Conservation (phyloP, 2,329 filamentous ascomycete species). For the Leptosphaerulina australis region DNA sequence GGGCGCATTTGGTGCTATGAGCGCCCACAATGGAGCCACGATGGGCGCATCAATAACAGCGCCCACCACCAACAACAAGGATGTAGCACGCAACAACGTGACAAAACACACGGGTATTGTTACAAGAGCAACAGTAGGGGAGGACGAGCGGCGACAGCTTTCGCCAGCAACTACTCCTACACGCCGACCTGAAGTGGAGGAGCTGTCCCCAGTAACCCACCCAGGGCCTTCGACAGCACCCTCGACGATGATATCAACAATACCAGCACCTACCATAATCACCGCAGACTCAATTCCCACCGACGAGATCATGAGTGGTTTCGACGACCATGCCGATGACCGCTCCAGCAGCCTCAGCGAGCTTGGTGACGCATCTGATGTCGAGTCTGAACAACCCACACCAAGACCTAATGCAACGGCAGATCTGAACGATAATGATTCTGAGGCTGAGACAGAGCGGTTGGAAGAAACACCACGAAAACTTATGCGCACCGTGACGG, state of each 20-base stretch:
- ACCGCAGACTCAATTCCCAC: constrained; percentile 22
- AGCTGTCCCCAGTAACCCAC: constrained; percentile 20
- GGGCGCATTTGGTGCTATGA: constrained; percentile 46
- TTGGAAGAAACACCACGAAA: constrained; percentile 85
- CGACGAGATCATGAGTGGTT: constrained; percentile 21
- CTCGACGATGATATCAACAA: constrained; percentile 33
- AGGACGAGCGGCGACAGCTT: constrained; percentile 16
- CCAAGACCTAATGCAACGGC: constrained; percentile 27
- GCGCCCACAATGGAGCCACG: constrained; percentile 36
- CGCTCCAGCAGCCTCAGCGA: constrained; percentile 91
- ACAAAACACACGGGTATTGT: background rate
- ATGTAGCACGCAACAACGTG: constrained; percentile 9
- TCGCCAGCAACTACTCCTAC: constrained; percentile 56
- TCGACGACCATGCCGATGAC: constrained; percentile 60
- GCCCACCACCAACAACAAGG: constrained; percentile 28
- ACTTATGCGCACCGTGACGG: constrained; percentile 50
- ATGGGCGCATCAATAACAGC: constrained; percentile 47
- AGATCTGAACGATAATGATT: constrained; percentile 64
- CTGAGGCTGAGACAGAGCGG: constrained; percentile 93
- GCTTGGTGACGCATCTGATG: constrained; percentile 79
- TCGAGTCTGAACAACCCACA: constrained; percentile 49
- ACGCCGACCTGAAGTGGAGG: constrained; percentile 25
- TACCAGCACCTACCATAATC: constrained; percentile 30
- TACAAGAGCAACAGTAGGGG: constrained; percentile 5
- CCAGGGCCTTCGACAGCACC: constrained; percentile 21